A percentile compares a stretch with the other conserved stretches of the same genome.
phyloP scores from a whole-genome alignment of 1,284 basidiomycete genomes.

The Melampsora occidentalis region DNA sequence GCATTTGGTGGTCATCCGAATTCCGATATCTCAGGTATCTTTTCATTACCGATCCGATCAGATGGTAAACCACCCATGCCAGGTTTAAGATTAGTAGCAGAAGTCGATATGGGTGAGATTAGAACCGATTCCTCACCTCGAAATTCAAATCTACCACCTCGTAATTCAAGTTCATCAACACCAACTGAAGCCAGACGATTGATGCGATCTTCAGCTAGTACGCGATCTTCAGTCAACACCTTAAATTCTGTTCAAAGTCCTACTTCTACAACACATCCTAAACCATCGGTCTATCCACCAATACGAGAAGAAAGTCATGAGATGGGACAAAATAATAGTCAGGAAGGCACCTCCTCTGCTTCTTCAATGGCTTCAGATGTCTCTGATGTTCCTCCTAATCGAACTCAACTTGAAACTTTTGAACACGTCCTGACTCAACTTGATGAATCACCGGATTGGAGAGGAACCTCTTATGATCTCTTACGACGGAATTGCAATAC shows the following conservation, averaged over 20 bases:
- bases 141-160: background rate
- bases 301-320: no score
- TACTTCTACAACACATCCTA: no score
- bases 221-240: no score
- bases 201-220: conserved; percentile 1
- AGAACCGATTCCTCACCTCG: background rate
- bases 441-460: conserved; percentile 29
- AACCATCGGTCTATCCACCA: no score
- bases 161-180: no score
- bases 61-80: conserved; percentile 18
- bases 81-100: conserved; percentile 22
- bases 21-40: conserved; percentile 30
- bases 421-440: conserved; percentile 12
- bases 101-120: conserved; percentile 30
- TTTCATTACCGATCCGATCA: conserved; percentile 20
- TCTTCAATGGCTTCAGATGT: background rate
- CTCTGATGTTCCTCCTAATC: background rate
- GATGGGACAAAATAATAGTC: no score
- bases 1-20: conserved; percentile 33
- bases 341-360: no score
- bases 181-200: conserved; percentile 3
- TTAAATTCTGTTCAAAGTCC: no score
- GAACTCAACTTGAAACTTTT: conserved; percentile 29
- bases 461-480: conserved; percentile 36
- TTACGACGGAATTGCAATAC: conserved; percentile 28